Conservation (phyloP, 495 filamentous ascomycete species). For the Penicillium manginii region DNA sequence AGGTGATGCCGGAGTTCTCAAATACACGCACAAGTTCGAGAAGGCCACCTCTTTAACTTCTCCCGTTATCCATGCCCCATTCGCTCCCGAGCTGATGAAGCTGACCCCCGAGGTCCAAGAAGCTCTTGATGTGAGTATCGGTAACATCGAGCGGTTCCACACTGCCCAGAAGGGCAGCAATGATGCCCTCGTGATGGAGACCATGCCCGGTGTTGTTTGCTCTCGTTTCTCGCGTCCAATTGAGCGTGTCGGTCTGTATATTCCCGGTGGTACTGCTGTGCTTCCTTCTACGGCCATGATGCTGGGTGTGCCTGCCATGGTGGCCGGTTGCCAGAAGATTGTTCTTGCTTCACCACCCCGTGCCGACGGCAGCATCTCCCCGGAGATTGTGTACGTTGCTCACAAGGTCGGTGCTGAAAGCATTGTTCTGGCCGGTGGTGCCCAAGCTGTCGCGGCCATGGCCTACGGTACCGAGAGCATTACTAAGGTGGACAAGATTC, state of each 20-base stretch:
- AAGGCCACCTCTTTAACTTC: constrained; percentile 88
- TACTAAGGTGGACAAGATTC: constrained; percentile 97
- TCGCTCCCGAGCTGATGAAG: constrained; percentile 82
- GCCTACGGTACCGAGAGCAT: constrained; percentile 72
- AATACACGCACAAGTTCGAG: constrained; percentile 96
- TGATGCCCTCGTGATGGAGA: constrained; percentile 81
- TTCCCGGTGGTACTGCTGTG: constrained; percentile 94
- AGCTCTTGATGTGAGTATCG: constrained; percentile 91
- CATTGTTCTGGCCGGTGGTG: constrained; percentile 93
- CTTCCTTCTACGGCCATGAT: constrained; percentile 95
- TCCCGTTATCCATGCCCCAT: constrained; percentile 85
- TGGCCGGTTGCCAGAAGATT: constrained; percentile 95
- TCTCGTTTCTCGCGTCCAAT: constrained; percentile 92
- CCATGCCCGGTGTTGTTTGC: constrained; percentile 96
- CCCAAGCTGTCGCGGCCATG: constrained; percentile 87
- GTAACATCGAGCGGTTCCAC: constrained; percentile 94
- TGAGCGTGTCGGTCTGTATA: constrained; percentile 91
- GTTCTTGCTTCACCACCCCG: constrained; percentile 91
- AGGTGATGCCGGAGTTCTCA: constrained; percentile 85
- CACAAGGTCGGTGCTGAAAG: constrained; percentile 95
- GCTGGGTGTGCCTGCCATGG: constrained; percentile 96
- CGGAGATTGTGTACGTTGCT: constrained; percentile 97
- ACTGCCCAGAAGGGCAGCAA: constrained; percentile 78
- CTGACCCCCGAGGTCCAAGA: constrained; percentile 77
- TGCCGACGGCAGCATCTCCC: constrained; percentile 85